Base-by-base conservation (phyloP, 169 alveolate genomes). In the Eimeria brunetti region DNA sequence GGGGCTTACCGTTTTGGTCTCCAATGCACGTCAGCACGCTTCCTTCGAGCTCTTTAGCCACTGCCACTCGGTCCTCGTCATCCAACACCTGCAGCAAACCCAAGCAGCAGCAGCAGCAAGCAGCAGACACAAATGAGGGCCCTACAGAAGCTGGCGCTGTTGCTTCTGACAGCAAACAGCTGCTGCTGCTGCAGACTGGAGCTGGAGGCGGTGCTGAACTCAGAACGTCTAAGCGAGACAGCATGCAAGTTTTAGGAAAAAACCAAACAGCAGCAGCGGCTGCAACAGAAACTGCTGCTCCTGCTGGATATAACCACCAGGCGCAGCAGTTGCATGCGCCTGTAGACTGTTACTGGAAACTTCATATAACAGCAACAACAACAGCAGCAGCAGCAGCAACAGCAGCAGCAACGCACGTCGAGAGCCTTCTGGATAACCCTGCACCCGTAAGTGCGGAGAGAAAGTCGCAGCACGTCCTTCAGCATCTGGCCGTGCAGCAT, bases 1-100 rank as follows among this genome's bases (percentile, higher is more conserved):
- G 9, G 7, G 9, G 62, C 90, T 46, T 58, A 91, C 97, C 97
- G 88, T 96, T 95, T 93, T 96, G 97, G 90, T 96, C 97, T n/a
- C 96, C 97, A n/a, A 96, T 92, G 95, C 97, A 96, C 56, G 95
- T 88, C 58, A 96, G 38, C 60, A 96, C 97, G 58, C 89, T 96
- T 53, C 96, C 96, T 60, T 96, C 92, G 75, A 96, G 88, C 81
- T 95, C 97, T 18, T 88, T 94, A 11, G 96, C 96, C 58, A 96
- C 53, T 30, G 85, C 73, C 53, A 96, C 96, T 67, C 95, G 94
- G 64, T 94, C 91, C 78, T 95, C 97, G 64, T 71, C 94, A 22
- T 93, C 92, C 5, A 95, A 88, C 14, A 88, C 81, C 64, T 95
- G 96, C 75, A 84, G 58, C 18, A 88, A 90, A 85, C 58, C n/a